These are phyloP conservation scores for Rhodotorula mucilaginosa DNA, from an alignment of 1,284 basidiomycete genomes.

Conservation along the genomic window DNA sequence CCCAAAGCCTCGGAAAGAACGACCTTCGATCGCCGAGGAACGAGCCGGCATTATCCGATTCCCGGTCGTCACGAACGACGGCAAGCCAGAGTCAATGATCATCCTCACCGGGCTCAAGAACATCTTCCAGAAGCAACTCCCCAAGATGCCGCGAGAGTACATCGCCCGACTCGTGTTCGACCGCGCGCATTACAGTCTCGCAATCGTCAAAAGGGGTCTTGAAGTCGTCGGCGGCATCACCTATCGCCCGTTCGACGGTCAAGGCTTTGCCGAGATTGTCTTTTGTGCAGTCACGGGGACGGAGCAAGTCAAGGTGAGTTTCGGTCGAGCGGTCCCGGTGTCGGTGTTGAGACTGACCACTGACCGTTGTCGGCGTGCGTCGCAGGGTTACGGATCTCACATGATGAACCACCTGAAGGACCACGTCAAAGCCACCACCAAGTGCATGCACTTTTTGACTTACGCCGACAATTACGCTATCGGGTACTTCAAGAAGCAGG, in stretches of 20 bases:
- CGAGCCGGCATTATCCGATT: constrained; percentile 80
- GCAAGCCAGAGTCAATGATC: constrained; percentile 63
- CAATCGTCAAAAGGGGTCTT: constrained; percentile 91
- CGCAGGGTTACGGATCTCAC: constrained; percentile 92
- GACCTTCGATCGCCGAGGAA: constrained; percentile 79
- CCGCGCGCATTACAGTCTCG: constrained; percentile 82
- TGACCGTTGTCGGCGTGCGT: background rate
- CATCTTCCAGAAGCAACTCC: constrained; percentile 94
- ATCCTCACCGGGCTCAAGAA: constrained; percentile 93
- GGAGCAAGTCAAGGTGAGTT: constrained; percentile 87
- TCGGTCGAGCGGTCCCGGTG: background rate
- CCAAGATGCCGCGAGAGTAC: constrained; percentile 99
- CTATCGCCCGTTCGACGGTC: constrained; percentile 90
- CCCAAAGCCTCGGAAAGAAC: constrained; percentile 40
- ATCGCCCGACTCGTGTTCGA: constrained; percentile 95
- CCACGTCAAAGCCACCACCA: constrained; percentile 76
- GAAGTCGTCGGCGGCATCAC: constrained; percentile 98
- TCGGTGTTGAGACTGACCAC: background rate
- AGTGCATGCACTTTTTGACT: constrained; percentile 90
- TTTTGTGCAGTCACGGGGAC: constrained; percentile 97
- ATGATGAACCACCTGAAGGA: constrained; percentile 99
- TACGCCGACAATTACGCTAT: constrained; percentile 97
- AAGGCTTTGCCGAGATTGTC: constrained; percentile 96
- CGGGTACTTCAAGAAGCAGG: constrained; percentile 97
- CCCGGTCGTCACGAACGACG: constrained; percentile 80